phyloP scores from a whole-genome alignment of 345 rosid genomes.

The Erucastrum elatum region DNA sequence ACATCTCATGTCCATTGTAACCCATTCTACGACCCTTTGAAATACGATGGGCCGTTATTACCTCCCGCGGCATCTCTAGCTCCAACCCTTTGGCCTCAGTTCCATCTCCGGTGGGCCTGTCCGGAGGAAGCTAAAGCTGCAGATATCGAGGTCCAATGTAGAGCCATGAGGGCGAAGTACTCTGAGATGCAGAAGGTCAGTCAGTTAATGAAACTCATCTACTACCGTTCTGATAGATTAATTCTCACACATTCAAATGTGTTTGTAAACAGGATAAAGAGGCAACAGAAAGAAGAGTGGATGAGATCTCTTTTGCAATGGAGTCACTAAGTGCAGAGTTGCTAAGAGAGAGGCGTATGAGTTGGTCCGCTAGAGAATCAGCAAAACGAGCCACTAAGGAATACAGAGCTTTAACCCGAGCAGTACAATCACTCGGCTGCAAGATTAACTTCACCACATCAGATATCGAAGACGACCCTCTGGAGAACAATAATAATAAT shows the following conservation, averaged over 20 bases:
- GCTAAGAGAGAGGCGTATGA: constrained; percentile 65
- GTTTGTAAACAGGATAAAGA: constrained; percentile 69
- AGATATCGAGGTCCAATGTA: constrained; percentile 77
- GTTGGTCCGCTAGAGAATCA: constrained; percentile 61
- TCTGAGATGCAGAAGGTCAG: constrained; percentile 80
- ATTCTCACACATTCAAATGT: neutral
- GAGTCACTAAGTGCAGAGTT: constrained; percentile 70
- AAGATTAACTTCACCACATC: constrained; percentile 65
- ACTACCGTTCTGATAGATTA: neutral
- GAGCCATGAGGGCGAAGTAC: constrained; percentile 65
- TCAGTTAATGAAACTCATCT: constrained; percentile 26
- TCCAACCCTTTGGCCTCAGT: constrained; percentile 95
- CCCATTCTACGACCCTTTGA: constrained; percentile 71
- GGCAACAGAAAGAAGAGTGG: constrained; percentile 70
- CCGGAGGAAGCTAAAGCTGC: constrained; percentile 81
- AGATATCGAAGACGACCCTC: constrained; percentile 55
- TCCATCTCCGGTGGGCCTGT: constrained; percentile 98
- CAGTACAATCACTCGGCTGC: constrained; percentile 84
- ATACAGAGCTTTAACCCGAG: constrained; percentile 69
- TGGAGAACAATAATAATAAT: constrained; percentile 30
- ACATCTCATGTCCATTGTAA: constrained; percentile 77
- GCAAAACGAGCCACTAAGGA: constrained; percentile 77
- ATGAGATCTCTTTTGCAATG: constrained; percentile 52
- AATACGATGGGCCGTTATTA: constrained; percentile 57
- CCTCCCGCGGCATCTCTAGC: constrained; percentile 99